Evolutionary conservation across 164 flowering plant genomes (phyloP).

Genomic region (Echeveria elegans): DNA sequence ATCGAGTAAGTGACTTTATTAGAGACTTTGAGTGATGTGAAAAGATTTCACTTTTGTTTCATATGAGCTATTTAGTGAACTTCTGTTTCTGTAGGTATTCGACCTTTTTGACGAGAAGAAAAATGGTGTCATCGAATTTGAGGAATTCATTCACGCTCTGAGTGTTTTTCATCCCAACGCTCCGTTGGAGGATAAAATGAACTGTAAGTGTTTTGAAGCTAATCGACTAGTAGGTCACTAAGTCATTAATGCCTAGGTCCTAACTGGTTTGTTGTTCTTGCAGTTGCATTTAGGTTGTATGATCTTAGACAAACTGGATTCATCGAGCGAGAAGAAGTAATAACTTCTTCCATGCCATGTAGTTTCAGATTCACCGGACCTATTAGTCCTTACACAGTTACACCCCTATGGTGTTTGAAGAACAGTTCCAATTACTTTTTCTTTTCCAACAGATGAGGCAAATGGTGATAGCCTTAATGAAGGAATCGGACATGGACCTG

Average conservation of each 20-base stretch:
- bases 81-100: conserved; percentile 18
- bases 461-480: conserved; percentile 35
- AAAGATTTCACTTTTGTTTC: neutral
- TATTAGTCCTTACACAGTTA: neutral
- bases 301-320: conserved; percentile 31
- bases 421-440: neutral
- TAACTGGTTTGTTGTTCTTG: conserved; percentile 8
- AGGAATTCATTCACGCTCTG: conserved; percentile 28
- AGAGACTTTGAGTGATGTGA: too few relatives aligned
- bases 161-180: conserved; percentile 32
- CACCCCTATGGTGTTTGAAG: neutral
- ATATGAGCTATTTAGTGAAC: neutral
- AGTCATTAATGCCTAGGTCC: neutral
- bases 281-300: conserved; percentile 31
- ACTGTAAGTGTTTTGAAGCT: conserved; percentile 17
- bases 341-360: neutral
- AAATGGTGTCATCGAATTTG: conserved; percentile 36
- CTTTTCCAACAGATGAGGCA: conserved; percentile 40
- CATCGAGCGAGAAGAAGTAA: conserved; percentile 28
- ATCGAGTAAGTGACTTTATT: conserved; percentile 40
- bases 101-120: conserved; percentile 30
- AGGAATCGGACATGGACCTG: conserved; percentile 33
- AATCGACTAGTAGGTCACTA: neutral
- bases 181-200: conserved; percentile 24
- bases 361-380: neutral